Evolutionary conservation across 352 stramenopile genomes (phyloP).

Genomic region (Pythium dissimile): DNA sequence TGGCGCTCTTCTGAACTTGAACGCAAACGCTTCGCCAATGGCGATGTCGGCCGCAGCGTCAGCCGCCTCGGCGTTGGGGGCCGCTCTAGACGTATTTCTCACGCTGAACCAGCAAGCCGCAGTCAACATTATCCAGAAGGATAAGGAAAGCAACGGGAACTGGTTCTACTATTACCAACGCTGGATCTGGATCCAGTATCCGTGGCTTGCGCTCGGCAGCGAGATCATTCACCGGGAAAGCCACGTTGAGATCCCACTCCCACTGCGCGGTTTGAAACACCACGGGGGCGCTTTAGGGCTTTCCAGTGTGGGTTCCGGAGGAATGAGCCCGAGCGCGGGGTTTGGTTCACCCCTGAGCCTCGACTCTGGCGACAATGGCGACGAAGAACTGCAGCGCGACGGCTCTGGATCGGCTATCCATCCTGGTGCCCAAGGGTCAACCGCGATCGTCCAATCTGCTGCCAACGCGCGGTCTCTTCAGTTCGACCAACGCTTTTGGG

Average conservation of each 20-base stretch:
- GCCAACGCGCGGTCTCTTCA: slow-evolving; percentile 11
- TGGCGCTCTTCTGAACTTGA: slow-evolving; percentile 3
- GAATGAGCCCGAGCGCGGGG: neutral
- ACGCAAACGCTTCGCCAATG: slow-evolving; percentile 22
- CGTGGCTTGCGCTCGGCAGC: slow-evolving; percentile 85
- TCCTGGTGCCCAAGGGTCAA: neutral
- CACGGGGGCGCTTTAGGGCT: neutral
- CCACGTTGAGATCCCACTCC: slow-evolving; percentile 23
- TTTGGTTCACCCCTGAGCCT: neutral
- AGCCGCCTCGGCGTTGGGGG: slow-evolving; percentile 16
- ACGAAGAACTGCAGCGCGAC: slow-evolving; percentile 10
- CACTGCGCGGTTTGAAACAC: neutral
- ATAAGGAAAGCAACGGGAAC: slow-evolving; percentile 49
- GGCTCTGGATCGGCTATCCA: neutral
- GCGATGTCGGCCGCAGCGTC: slow-evolving; percentile 28
- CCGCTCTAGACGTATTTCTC: slow-evolving; percentile 25
- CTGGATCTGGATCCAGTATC: slow-evolving; percentile 93
- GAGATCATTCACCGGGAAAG: slow-evolving; percentile 60
- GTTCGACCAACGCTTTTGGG: slow-evolving; percentile 65
- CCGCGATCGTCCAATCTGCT: neutral
- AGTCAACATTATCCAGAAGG: slow-evolving; percentile 24
- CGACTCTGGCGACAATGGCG: neutral
- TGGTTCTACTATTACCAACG: slow-evolving; percentile 89
- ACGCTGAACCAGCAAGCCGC: slow-evolving; percentile 22
- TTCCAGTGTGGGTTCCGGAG: neutral